A percentile compares a stretch with the other conserved stretches of the same genome.
Evolutionary conservation across 192 early-diverging fungal species (phyloP).

Genomic region (Umbelopsis sp.): DNA sequence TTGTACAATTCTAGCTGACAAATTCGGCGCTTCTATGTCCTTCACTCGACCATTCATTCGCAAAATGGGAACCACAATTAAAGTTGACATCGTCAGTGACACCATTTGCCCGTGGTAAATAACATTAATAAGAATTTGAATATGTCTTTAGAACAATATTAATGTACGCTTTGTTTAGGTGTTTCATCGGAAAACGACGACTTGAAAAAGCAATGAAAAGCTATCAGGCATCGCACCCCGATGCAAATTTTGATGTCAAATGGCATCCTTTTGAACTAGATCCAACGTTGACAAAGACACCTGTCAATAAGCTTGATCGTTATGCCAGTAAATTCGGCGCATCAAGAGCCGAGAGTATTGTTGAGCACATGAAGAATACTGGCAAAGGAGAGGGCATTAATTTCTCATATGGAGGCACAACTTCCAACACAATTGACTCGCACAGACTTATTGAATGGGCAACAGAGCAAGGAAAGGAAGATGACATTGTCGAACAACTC

Average conservation of each 20-base stretch:
- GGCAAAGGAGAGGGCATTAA: slow-evolving; percentile 69
- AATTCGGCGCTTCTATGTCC: neutral
- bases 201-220: slow-evolving; percentile 60
- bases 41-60: slow-evolving; percentile 13
- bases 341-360: slow-evolving; percentile 51
- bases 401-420: slow-evolving; percentile 65
- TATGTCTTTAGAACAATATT: neutral
- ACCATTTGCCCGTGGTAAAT: slow-evolving; percentile 69
- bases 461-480: slow-evolving; percentile 48
- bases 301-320: slow-evolving; percentile 48
- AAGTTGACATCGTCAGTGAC: slow-evolving; percentile 68
- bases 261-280: slow-evolving; percentile 79
- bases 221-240: slow-evolving; percentile 48
- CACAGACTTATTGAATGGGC: slow-evolving; percentile 70
- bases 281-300: slow-evolving; percentile 53
- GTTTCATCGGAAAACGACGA: slow-evolving; percentile 76
- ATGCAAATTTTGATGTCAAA: slow-evolving; percentile 57
- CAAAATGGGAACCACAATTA: slow-evolving; percentile 41
- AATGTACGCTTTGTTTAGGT: slow-evolving; percentile 30
- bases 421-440: slow-evolving; percentile 65
- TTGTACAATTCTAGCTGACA: neutral
- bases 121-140: neutral
- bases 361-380: slow-evolving; percentile 48
- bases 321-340: slow-evolving; percentile 73
- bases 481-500: slow-evolving; percentile 60